Base-by-base conservation (phyloP, 1,284 basidiomycete genomes). In the Filobasidium uniguttulatum region DNA sequence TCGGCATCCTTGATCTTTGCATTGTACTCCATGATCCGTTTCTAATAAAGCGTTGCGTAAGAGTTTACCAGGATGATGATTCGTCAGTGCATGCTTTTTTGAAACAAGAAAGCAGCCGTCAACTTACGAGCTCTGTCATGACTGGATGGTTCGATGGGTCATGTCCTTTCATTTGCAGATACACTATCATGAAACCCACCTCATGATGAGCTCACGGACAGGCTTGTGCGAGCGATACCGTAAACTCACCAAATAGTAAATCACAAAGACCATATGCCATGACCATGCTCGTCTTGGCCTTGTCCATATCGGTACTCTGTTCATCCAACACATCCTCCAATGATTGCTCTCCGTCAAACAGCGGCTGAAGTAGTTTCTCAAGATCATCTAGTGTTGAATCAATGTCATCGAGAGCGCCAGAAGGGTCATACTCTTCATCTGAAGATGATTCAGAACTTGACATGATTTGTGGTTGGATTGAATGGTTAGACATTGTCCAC, bases 251-350 rank as follows among this genome's bases (percentile, higher is more conserved):
- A 41, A 49, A 54, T 28, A 54, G 33, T 2, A 54, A n/a, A 51
- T 54, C 53, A 37, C 49, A 54, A 10, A 54, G 40, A n/a, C 49
- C 53, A 48, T 50, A 54, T 20, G 49, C 53, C 36, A 54, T 40
- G n/a, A 54, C 36, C 46, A 54, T 46, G 17, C 45, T 50, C 49
- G 51, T 50, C 46, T 54, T 54, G 1, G 49, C 53, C 35, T 40
- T 40, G 35, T 47, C 44, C 46, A 54, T 43, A 28, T 47, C 22
- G n/a, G 26, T 26, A 23, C 26, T 26, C 20, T 17, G 23, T 19
- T 43, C 40, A 12, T 43, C 14, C 12, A 17, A 23, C 12, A 43
- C 20, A 3, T 28, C 8, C 26, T 43, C 40, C 14, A 28, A 14
- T 14, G 40, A 28, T 26, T 17, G 12, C 26, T 26, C 29, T 5